Percentiles rank a stretch among this genome's conserved stretches.
phyloP scores from a whole-genome alignment of 208 protist species.

The Leishmania gerbilli region DNA sequence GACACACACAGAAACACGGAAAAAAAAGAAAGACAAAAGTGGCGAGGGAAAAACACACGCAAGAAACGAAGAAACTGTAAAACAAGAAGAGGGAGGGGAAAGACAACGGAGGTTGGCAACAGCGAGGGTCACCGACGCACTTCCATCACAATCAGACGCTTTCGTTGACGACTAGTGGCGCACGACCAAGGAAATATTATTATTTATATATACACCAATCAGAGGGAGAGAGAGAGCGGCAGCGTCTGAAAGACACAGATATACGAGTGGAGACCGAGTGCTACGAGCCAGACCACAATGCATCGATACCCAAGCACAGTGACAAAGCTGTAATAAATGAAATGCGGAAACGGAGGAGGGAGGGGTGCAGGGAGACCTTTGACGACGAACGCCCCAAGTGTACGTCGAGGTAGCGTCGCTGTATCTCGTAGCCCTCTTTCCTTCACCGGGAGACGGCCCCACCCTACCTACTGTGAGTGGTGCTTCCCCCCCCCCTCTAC shows the following conservation, averaged over 20 bases:
- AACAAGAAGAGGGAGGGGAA: conserved; percentile 11
- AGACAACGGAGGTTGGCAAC: not conserved
- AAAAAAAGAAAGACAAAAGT: not conserved
- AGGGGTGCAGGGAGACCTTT: not conserved
- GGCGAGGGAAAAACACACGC: not conserved
- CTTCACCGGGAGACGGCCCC: too few species aligned
- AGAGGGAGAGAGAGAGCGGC: not conserved
- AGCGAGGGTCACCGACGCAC: not conserved
- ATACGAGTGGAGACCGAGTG: not conserved
- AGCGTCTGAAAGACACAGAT: not conserved
- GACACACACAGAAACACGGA: too few species aligned
- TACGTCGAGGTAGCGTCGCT: not conserved
- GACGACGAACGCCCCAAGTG: not conserved
- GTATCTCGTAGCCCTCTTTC: not conserved
- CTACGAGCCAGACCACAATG: not conserved
- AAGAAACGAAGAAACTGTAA: not conserved
- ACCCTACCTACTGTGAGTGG: not conserved
- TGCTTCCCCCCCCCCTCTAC: not conserved
- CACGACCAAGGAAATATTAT: not conserved
- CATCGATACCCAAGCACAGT: not conserved
- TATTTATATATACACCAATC: not conserved
- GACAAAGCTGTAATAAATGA: not conserved
- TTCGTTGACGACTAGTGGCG: too few species aligned
- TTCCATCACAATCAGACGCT: not conserved
- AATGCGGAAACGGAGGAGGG: not conserved